Evolutionary conservation across 768 basidiomycete genomes (phyloP), one percentile per base, ranked within the genome.

Genomic region (Termitomyces sp.): DNA sequence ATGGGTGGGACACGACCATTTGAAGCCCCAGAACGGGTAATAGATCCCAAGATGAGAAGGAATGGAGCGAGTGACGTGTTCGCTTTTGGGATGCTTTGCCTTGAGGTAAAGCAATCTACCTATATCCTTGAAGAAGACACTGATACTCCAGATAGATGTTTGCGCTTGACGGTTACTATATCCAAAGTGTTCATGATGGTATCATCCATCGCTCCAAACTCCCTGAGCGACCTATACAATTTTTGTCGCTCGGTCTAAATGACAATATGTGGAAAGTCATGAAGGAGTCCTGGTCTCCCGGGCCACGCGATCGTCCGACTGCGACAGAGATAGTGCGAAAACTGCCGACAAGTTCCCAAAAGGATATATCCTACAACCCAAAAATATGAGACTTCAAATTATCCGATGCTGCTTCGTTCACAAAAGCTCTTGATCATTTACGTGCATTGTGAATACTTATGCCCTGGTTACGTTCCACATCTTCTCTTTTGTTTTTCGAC

Each of bases 11-110:
- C 73, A 10, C 3, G 3, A 1, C n/a, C 0, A 28, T 53, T 37
- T 0, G 54, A 65, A 37, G 71, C 73, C 7, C 75, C 73, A 8
- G 75, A 76, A 58, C 64, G 72, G 18, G 57, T 72, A n/a, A 60
- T 63, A 33, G 64, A 62, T 18, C 1, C 2, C 20, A 26, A 0
- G 15, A 51, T 20, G 16, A 62, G 48, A 20, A 53, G 18, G 34
- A 24, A 18, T 31, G 49, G 29, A 10, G 10, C n/a, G 31, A 62
- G 58, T 34, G 61, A 62, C 44, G 47, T 62, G 15, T 62, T 59
- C 33, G 58, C 57, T 3, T 62, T 62, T 34, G 50, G 45, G 10
- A 26, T 62, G 37, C 57, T 62, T 10, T 62, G 58, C 48, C 57
- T 54, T 24, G 51, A 62, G 47, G 61, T 59, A 48, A 10, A 31